Conservation (phyloP, 129 eudicot genomes). For the Logfia minima region DNA sequence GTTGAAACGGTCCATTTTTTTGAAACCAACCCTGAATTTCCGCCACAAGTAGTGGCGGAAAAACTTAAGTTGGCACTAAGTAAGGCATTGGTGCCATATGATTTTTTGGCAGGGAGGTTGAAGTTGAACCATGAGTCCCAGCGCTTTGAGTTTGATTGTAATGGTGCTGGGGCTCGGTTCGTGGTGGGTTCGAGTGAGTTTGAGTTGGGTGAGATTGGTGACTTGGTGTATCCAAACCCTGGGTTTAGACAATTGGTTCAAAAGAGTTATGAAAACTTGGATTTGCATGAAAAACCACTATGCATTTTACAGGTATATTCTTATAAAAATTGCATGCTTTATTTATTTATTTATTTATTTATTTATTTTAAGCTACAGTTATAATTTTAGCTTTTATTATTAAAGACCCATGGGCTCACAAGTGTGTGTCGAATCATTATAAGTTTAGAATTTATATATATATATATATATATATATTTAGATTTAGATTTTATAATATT, state of each 20-base stretch:
- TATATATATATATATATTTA: no score
- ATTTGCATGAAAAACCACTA: constrained; percentile 52
- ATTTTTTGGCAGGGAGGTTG: constrained; percentile 77
- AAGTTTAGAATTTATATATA: no score
- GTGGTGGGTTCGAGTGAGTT: constrained; percentile 62
- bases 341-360: not conserved
- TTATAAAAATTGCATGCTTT: not conserved
- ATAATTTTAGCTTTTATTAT: not conserved
- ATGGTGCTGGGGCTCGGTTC: constrained; percentile 52
- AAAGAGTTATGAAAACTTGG: constrained; percentile 42
- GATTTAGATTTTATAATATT: no score
- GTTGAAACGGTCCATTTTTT: constrained; percentile 82
- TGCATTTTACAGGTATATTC: constrained; percentile 67
- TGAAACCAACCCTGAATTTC: constrained; percentile 44
- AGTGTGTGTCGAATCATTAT: no score
- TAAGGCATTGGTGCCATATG: constrained; percentile 51
- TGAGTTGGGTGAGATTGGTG: constrained; percentile 63
- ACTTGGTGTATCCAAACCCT: constrained; percentile 85
- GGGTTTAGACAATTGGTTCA: constrained; percentile 65
- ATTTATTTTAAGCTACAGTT: not conserved
- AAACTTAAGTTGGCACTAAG: constrained; percentile 47
- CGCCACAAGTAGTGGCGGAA: constrained; percentile 48
- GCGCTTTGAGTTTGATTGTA: constrained; percentile 69
- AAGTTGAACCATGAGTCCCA: constrained; percentile 42
- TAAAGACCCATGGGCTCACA: not conserved